phyloP scores from a whole-genome alignment of 2,329 filamentous ascomycete species.

The Knoxdaviesia capensis region DNA sequence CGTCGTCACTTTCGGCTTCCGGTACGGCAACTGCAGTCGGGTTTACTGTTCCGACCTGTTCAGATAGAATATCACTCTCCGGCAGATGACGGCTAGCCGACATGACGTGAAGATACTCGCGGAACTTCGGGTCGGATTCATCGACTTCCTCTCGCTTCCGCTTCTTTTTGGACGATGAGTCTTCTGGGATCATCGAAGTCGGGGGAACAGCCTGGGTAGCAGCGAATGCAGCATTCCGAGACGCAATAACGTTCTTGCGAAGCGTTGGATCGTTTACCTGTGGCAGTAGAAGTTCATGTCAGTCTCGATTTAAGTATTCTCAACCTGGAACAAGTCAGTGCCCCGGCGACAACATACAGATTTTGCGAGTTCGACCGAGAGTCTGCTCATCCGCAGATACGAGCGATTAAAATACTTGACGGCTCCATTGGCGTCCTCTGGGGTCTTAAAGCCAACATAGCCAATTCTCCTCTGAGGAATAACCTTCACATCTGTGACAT shows the following conservation, averaged over 20 bases:
- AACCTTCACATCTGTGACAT: slow-evolving; percentile 82
- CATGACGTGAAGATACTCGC: slow-evolving; percentile 76
- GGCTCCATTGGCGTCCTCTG: slow-evolving; percentile 61
- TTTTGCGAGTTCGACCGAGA: slow-evolving; percentile 71
- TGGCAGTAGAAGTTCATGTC: neutral
- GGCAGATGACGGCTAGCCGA: slow-evolving; percentile 19
- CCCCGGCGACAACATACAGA: slow-evolving; percentile 31
- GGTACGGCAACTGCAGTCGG: slow-evolving; percentile 11
- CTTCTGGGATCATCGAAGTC: neutral
- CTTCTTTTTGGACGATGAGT: slow-evolving; percentile 26
- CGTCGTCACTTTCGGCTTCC: slow-evolving; percentile 47
- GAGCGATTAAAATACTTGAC: slow-evolving; percentile 91
- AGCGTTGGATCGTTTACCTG: slow-evolving; percentile 5
- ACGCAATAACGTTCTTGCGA: neutral
- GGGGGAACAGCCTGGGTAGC: neutral
- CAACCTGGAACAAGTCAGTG: too few relatives aligned
- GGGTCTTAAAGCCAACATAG: slow-evolving; percentile 80
- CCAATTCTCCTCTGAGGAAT: slow-evolving; percentile 80
- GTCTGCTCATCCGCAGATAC: slow-evolving; percentile 90
- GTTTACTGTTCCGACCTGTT: too few relatives aligned
- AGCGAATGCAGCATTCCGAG: neutral
- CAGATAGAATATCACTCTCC: too few relatives aligned
- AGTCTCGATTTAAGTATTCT: neutral
- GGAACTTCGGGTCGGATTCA: slow-evolving; percentile 58
- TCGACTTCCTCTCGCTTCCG: slow-evolving; percentile 41